Evolutionary conservation across 140 eudicot species (phyloP), one percentile per base, ranked within the genome.

Genomic region (Anethum foeniculum): DNA sequence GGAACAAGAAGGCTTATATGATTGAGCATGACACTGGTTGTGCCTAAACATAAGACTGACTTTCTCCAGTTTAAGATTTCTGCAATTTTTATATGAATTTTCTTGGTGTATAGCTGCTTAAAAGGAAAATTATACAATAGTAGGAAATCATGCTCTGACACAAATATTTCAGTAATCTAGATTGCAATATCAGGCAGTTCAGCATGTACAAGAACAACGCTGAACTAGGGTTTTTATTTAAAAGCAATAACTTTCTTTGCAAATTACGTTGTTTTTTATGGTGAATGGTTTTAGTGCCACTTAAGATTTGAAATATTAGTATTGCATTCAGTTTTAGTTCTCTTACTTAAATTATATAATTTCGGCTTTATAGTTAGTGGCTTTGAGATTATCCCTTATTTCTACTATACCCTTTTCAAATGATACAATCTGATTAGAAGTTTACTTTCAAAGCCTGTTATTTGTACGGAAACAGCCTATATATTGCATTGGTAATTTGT

Each of bases 1-100:
- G 97, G 97, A 93, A 87, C 96, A 93, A 79, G 97, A 91, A 80
- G 96, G 97, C 19, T 77, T 93, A 83, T 91, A 93, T 80, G 96
- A 91, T 85, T 93, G 89, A 93, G 83, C 83, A 79, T 75, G 75
- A 28, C 76, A 54, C 7, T 19, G 56, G 62, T 38, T 27, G 25
- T 39, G 62, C 49, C 41, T 6, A 78, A 30, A 38, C 75, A 75
- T 75, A 16, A 38, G 77, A 10, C 43, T 64, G 27, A 41, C 58
- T 44, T 62, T 56, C 76, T 69, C 12, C 19, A 49, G 16, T 38
- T 58, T 28, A 28, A 41, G 27, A 74, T 81, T 41, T 80, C 78
- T 38, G 48, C 51, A 68, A 83, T 81, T 58, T 47, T 38, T 7
- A 30, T 39, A 47, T 75, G 5, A 41, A 25, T n/a, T 39, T 54